A percentile compares a stretch with the other conserved stretches of the same genome.
Evolutionary conservation across 2,329 filamentous ascomycete species (phyloP).

Genomic region (Diplodia scrobiculata): DNA sequence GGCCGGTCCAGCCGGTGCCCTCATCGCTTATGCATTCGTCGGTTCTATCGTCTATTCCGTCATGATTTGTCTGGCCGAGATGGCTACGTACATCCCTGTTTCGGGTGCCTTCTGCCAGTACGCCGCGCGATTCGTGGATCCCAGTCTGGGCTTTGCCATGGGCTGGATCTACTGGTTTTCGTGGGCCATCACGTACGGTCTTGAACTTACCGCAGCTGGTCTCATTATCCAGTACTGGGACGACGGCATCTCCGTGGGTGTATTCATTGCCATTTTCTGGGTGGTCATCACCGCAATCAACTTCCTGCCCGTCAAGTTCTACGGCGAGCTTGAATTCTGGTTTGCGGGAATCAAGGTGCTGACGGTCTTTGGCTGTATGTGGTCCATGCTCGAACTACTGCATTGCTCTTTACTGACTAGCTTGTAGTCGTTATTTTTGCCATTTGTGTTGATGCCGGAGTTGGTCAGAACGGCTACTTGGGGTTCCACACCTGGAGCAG

Average conservation of each 20-base stretch:
- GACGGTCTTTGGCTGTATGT: conserved; percentile 64
- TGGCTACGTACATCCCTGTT: conserved; percentile 77
- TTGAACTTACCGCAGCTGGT: conserved; percentile 72
- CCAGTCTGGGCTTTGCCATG: conserved; percentile 72
- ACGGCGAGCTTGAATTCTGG: conserved; percentile 79
- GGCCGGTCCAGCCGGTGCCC: conserved; percentile 53
- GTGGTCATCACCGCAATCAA: conserved; percentile 68
- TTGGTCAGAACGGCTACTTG: conserved; percentile 67
- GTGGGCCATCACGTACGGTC: conserved; percentile 71
- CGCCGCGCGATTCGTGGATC: conserved; percentile 72
- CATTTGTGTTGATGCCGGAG: conserved; percentile 74
- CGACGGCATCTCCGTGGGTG: conserved; percentile 62
- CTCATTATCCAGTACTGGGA: conserved; percentile 78
- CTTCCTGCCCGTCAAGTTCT: conserved; percentile 70
- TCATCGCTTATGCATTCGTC: conserved; percentile 55
- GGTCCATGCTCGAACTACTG: neutral
- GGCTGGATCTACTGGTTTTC: conserved; percentile 85
- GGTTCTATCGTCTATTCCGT: conserved; percentile 73
- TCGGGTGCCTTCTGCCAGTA: conserved; percentile 76
- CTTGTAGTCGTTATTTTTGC: conserved; percentile 66
- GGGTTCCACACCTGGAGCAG: conserved; percentile 72
- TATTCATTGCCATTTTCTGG: conserved; percentile 75
- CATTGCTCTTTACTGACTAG: neutral
- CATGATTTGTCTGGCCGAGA: conserved; percentile 66
- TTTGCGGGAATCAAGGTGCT: conserved; percentile 76